Evolutionary conservation across 1,139 yeast species (phyloP).

Genomic region (Geotrichum siamense): DNA sequence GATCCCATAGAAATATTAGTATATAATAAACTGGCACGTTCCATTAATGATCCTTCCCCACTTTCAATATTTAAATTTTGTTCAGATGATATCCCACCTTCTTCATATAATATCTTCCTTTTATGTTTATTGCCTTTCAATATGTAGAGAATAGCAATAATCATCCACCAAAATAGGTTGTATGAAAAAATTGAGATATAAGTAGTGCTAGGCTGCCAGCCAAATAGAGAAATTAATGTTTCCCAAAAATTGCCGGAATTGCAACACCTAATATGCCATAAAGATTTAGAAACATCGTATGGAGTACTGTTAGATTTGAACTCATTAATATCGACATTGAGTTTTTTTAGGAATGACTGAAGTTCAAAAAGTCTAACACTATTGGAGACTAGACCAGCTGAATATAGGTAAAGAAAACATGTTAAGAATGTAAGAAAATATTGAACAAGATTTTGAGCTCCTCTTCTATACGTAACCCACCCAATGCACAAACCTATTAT

Average conservation of each 20-base stretch:
- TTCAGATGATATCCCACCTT: too few relatives aligned
- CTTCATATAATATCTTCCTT: too few relatives aligned
- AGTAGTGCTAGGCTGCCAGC: conserved; percentile 92
- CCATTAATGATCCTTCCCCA: too few relatives aligned
- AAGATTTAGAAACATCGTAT: conserved; percentile 64
- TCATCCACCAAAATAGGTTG: conserved; percentile 70
- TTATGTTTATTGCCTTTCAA: neutral
- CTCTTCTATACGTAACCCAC: conserved; percentile 60
- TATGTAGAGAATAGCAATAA: conserved; percentile 36
- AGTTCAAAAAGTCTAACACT: conserved; percentile 82
- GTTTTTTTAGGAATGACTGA: conserved; percentile 50
- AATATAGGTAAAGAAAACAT: conserved; percentile 71
- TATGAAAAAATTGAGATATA: conserved; percentile 79
- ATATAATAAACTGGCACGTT: neutral
- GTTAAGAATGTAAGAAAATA: conserved; percentile 75
- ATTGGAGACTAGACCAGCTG: conserved; percentile 84
- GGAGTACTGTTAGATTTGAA: conserved; percentile 89
- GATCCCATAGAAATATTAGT: neutral
- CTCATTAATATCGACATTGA: conserved; percentile 90
- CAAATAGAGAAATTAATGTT: conserved; percentile 76
- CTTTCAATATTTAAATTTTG: too few relatives aligned
- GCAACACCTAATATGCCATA: conserved; percentile 94
- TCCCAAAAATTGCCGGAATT: conserved; percentile 92
- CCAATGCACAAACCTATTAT: conserved; percentile 70
- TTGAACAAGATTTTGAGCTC: conserved; percentile 57